Evolutionary conservation across 441 rosid species (phyloP).

Genomic region (Capsella rubella): DNA sequence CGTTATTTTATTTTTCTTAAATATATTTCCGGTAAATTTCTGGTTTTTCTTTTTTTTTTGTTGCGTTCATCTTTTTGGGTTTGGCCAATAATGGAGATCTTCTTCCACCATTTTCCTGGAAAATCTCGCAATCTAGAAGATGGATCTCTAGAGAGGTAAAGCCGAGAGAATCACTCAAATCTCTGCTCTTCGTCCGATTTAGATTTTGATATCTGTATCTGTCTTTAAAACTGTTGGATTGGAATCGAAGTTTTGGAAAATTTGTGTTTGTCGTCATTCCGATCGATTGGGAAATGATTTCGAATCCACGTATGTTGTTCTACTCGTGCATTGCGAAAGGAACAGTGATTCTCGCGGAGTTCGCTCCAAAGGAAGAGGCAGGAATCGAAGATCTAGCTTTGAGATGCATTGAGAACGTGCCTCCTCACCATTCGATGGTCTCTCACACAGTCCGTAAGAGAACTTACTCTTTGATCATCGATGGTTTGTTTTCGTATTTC

Average conservation of each 20-base stretch:
- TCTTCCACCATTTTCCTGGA: constrained; percentile 29
- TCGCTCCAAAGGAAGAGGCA: constrained; percentile 55
- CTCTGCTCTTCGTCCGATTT: background rate
- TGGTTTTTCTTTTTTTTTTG: background rate
- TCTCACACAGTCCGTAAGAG: constrained; percentile 63
- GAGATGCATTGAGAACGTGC: constrained; percentile 64
- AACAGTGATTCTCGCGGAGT: constrained; percentile 63
- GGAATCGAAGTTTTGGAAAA: background rate
- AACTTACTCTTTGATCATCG: constrained; percentile 63
- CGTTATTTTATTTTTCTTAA: constrained; percentile 37
- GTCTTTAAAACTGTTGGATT: background rate
- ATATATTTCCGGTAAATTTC: constrained; percentile 19
- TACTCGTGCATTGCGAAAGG: constrained; percentile 79
- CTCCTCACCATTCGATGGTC: constrained; percentile 70
- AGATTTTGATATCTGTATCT: background rate
- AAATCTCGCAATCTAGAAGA: constrained; percentile 27
- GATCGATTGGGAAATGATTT: constrained; percentile 51
- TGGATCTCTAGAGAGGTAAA: background rate
- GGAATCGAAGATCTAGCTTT: constrained; percentile 60
- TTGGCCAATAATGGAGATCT: constrained; percentile 37
- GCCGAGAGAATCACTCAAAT: background rate
- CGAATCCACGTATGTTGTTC: constrained; percentile 57
- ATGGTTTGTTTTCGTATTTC: constrained; percentile 63
- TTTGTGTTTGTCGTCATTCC: no score
- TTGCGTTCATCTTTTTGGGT: background rate